Conservation (phyloP, 31 red algal species). For the Asparagopsis taxiformis region DNA sequence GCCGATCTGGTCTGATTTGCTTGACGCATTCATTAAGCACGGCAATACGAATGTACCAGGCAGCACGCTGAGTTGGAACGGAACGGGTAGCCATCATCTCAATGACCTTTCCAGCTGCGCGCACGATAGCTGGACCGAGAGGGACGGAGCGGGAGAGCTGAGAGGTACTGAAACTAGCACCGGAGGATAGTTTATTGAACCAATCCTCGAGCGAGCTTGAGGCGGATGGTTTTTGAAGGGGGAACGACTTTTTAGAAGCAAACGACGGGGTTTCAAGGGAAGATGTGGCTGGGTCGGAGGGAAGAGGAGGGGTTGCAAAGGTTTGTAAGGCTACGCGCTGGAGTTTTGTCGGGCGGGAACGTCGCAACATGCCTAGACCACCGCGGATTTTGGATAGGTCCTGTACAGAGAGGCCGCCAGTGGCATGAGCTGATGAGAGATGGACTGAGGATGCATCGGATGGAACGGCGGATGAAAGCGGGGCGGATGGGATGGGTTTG, state of each 20-base stretch:
- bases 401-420: not conserved
- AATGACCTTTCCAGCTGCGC: conserved; percentile 50
- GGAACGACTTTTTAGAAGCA: conserved; percentile 20
- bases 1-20: conserved; percentile 56
- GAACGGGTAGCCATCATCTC: conserved; percentile 53
- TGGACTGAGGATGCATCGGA: not conserved
- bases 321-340: not conserved
- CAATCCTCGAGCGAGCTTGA: conserved; percentile 48
- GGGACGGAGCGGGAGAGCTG: conserved; percentile 41
- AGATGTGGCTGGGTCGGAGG: no score
- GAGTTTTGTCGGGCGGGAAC: conserved; percentile 5
- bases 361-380: not conserved
- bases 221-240: conserved; percentile 51
- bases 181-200: conserved; percentile 50
- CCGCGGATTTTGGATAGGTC: not conserved
- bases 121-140: conserved; percentile 58
- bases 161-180: conserved; percentile 3
- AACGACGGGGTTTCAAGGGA: conserved; percentile 9
- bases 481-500: conserved; percentile 3
- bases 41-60: conserved; percentile 73
- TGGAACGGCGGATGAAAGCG: not conserved
- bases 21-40: conserved; percentile 66
- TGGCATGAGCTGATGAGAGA: no score
- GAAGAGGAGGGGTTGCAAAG: no score
- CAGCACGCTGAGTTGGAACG: conserved; percentile 56